Percentiles rank a stretch among this genome's conserved stretches.
Conservation (phyloP, 768 basidiomycete genomes). For the Pholiota molesta region DNA sequence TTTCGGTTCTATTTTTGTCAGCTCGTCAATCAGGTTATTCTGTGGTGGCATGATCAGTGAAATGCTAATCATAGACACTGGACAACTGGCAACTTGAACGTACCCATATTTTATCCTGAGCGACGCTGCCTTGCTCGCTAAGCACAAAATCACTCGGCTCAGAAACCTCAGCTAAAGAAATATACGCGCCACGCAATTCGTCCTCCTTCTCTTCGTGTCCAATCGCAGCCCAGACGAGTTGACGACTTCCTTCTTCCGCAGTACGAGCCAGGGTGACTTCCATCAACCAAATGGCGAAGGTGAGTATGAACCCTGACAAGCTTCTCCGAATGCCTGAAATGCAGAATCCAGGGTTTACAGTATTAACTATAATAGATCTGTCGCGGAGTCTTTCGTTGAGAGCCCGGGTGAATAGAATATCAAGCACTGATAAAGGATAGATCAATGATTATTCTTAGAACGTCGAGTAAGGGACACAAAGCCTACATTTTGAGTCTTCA, state of each 20-base stretch:
- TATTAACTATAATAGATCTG: constrained; percentile 33
- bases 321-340: constrained; percentile 36
- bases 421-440: constrained; percentile 33
- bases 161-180: constrained; percentile 21
- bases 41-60: neutral
- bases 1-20: constrained; percentile 14
- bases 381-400: constrained; percentile 32
- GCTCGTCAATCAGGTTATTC: constrained; percentile 16
- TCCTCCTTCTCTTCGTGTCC: constrained; percentile 26
- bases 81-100: constrained; percentile 10
- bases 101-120: constrained; percentile 39
- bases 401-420: constrained; percentile 41
- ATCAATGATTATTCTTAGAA: no score
- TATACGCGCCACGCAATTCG: constrained; percentile 33
- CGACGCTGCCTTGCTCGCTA: constrained; percentile 30
- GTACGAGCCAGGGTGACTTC: neutral
- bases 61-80: neutral
- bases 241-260: constrained; percentile 37
- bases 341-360: constrained; percentile 47
- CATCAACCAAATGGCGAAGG: constrained; percentile 19
- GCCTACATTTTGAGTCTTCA: constrained; percentile 15
- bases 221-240: constrained; percentile 38
- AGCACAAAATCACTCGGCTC: constrained; percentile 39
- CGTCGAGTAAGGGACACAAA: neutral
- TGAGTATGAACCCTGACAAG: constrained; percentile 18